Evolutionary conservation across 2,329 filamentous ascomycete genomes (phyloP).

Genomic region (Trichophyton schoenleinii): DNA sequence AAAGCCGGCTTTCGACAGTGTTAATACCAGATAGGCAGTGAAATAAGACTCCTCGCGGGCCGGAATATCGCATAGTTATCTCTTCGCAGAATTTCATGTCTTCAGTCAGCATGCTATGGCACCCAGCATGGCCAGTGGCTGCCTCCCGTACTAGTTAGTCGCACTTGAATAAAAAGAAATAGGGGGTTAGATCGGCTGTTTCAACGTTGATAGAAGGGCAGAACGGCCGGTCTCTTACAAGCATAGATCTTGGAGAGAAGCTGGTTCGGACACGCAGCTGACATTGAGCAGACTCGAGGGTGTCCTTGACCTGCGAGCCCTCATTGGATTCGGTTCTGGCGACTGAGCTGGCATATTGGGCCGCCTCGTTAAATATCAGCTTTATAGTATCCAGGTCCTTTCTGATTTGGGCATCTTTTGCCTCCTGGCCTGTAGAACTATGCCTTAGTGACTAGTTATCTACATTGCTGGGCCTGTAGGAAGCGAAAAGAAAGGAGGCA

Average conservation of each 20-base stretch:
- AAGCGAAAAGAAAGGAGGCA: background rate
- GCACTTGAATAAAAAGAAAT: background rate
- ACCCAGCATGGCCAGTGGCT: background rate
- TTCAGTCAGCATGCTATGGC: background rate
- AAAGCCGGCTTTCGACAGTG: background rate
- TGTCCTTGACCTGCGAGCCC: background rate
- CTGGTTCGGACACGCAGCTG: background rate
- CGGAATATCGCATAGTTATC: background rate
- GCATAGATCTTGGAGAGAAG: background rate
- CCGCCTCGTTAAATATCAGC: background rate
- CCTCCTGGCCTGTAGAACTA: background rate
- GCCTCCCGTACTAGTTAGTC: background rate
- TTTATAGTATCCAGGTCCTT: background rate
- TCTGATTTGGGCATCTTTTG: background rate
- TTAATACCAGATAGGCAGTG: background rate
- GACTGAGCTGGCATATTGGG: background rate
- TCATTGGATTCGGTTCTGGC: background rate
- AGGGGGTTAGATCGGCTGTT: too few relatives aligned
- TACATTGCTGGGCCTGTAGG: background rate
- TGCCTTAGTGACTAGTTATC: background rate
- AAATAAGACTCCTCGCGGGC: background rate
- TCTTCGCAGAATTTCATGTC: background rate
- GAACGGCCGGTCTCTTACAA: background rate
- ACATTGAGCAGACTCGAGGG: background rate
- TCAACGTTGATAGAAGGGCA: background rate